Evolutionary conservation across 768 basidiomycete genomes (phyloP).

Genomic region (Tricholoma matsutake): DNA sequence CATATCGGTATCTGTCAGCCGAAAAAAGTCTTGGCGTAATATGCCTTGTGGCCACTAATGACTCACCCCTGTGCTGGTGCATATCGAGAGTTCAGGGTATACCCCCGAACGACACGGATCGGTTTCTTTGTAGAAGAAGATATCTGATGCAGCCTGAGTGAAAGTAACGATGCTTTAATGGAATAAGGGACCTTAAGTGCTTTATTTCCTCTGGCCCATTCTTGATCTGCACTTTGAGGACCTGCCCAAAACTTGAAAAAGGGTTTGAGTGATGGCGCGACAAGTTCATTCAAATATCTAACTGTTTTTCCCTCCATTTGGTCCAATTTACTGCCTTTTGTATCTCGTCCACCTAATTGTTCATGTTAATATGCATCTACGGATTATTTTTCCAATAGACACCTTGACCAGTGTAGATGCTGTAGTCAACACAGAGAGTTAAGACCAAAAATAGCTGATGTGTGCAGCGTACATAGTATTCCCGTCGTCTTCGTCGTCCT

Average conservation of each 20-base stretch:
- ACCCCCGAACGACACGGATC: conserved; percentile 38
- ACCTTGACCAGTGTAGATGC: conserved; percentile 22
- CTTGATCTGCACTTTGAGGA: conserved; percentile 30
- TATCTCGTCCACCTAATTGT: conserved; percentile 14
- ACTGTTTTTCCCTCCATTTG: conserved; percentile 17
- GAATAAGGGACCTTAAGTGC: conserved; percentile 14
- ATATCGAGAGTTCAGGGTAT: conserved; percentile 12
- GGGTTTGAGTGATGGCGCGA: neutral
- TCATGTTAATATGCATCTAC: neutral
- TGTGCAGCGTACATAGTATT: conserved; percentile 28
- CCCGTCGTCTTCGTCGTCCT: conserved; percentile 38
- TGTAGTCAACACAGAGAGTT: conserved; percentile 4
- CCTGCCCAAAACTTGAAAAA: conserved; percentile 25
- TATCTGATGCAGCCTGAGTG: conserved; percentile 16
- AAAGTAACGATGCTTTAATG: neutral
- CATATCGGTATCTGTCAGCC: conserved; percentile 20
- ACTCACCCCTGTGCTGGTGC: conserved; percentile 24
- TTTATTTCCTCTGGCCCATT: conserved; percentile 19
- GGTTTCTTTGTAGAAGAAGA: conserved; percentile 27
- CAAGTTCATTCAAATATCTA: neutral
- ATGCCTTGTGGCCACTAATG: neutral
- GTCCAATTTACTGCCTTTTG: conserved; percentile 7
- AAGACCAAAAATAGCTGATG: neutral
- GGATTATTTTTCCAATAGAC: neutral
- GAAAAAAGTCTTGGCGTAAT: neutral